Conservation (phyloP, 2,329 filamentous ascomycete species). For the Sclerotinia spermophila region DNA sequence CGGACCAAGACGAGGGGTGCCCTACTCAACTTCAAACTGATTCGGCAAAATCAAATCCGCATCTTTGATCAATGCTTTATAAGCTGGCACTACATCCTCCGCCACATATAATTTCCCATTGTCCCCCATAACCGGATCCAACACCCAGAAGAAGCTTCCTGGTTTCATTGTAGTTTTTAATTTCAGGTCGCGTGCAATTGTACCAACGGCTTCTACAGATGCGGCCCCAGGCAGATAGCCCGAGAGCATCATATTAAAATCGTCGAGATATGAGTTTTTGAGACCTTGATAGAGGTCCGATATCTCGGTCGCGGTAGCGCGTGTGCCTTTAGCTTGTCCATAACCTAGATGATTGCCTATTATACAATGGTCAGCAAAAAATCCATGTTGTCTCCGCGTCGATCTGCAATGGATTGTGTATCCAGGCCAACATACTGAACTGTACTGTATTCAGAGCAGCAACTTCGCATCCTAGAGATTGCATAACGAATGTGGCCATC, state of each 20-base stretch:
- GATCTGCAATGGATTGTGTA: background rate
- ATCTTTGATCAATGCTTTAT: constrained; percentile 72
- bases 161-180: constrained; percentile 58
- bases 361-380: constrained; percentile 10
- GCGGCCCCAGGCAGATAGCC: constrained; percentile 90
- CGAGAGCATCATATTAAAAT: constrained; percentile 91
- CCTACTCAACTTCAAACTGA: constrained; percentile 92
- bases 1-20: constrained; percentile 34
- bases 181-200: constrained; percentile 77
- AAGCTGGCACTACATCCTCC: constrained; percentile 86
- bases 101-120: constrained; percentile 89
- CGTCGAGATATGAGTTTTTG: constrained; percentile 75
- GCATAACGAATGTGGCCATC: constrained; percentile 92
- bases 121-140: constrained; percentile 98
- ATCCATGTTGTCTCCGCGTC: background rate
- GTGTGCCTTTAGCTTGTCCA: constrained; percentile 79
- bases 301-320: constrained; percentile 78
- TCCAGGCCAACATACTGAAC: constrained; percentile 66
- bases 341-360: constrained; percentile 95
- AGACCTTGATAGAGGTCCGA: constrained; percentile 79
- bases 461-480: constrained; percentile 89
- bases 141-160: constrained; percentile 90
- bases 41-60: constrained; percentile 94
- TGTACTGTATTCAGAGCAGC: constrained; percentile 94
- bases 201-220: constrained; percentile 77